Base-by-base conservation (phyloP, 2,329 filamentous ascomycete genomes). In the Trematosphaeria pertusa region DNA sequence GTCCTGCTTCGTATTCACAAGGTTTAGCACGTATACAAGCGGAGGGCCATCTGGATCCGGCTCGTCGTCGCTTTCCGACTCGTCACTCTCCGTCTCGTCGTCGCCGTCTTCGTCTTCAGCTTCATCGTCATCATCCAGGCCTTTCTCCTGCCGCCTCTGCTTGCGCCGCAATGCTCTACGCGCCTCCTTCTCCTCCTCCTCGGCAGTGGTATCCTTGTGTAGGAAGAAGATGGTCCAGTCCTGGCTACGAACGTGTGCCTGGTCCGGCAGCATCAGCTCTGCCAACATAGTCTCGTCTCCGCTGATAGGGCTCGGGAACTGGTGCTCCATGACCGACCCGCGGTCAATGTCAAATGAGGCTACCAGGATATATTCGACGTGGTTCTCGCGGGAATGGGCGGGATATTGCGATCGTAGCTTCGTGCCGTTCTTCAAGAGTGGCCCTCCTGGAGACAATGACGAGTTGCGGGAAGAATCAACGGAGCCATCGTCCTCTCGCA, bases 171-270 rank as follows among this genome's bases (percentile, higher is more conserved):
- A 75, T 58, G 79, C 82, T 77, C 60, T 78, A 78, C 62, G 80
- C 76, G 82, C 86, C 30, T 78, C 78, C 43, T 76, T 78, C 50
- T 79, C 78, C 59, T 90, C 87, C 50, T 96, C 92, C 46, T 93
- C 89, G 49, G 87, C 85, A 50, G 85, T 92, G 3, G 87, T 89
- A 70, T 99, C 94, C 71, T 97, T 97, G 76, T 99, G 94, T 46
- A 99, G 72, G 70, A 99, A 99, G 77, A 99, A 99, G 44, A 97
- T 96, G 32, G 94, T 99, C 94, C 94, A 99, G 71, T 99, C 94
- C 74, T 97, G 92, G 65, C 89, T 93, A 30, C 94, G 85, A 51
- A 94, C 86, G 74, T 99, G 94, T 17, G 93, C 91, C 73, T 97
- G 93, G 73, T 99, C 94, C 0, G 94, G 94, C 70, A 99, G 78